Conservation (phyloP, 176 grass and related monocot genomes). For the Oryza coarctata region DNA sequence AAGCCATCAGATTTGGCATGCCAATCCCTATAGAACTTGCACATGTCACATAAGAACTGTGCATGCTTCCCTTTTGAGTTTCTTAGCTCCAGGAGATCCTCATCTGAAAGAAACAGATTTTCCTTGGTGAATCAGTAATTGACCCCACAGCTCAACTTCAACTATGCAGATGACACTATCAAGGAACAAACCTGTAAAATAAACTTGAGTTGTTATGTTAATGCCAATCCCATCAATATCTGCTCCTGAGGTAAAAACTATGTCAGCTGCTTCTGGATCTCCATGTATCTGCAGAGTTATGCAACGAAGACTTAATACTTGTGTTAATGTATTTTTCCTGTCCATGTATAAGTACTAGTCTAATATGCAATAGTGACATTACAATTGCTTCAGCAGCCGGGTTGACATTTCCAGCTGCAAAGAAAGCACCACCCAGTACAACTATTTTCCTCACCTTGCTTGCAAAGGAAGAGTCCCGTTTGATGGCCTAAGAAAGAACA, state of each 20-base stretch:
- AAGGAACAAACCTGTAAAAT: conserved; percentile 54
- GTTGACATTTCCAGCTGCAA: conserved; percentile 72
- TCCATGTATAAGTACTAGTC: neutral
- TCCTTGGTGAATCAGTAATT: conserved; percentile 6
- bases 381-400: conserved; percentile 99
- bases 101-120: conserved; percentile 46
- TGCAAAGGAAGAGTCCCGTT: conserved; percentile 79
- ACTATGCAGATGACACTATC: conserved; percentile 1
- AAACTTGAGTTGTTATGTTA: conserved; percentile 85
- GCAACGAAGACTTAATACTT: neutral
- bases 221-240: conserved; percentile 87
- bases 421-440: conserved; percentile 87
- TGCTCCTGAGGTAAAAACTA: conserved; percentile 92
- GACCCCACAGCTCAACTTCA: neutral
- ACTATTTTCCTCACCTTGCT: conserved; percentile 89
- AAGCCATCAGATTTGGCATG: conserved; percentile 69
- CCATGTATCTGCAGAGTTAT: conserved; percentile 67
- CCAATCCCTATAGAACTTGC: conserved; percentile 83
- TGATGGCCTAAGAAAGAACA: conserved; percentile 65
- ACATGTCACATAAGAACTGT: conserved; percentile 72
- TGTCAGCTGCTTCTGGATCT: conserved; percentile 89
- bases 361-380: conserved; percentile 3
- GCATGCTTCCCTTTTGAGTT: conserved; percentile 74
- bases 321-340: neutral
- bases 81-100: conserved; percentile 66